Conservation (phyloP, 1,284 basidiomycete genomes). For the Dichomitus squalens region DNA sequence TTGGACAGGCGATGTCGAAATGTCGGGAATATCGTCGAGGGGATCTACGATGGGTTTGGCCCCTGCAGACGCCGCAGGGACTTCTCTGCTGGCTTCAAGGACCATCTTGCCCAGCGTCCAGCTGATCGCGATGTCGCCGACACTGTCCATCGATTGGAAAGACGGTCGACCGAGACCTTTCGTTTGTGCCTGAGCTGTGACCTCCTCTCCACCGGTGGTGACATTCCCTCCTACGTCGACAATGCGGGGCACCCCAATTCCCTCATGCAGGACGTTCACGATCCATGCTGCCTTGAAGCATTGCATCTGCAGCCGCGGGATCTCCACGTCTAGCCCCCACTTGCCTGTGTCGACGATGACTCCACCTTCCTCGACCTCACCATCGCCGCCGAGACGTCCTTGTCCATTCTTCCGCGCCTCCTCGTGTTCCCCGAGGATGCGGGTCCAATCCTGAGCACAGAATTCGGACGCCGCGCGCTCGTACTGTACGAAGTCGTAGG, state of each 20-base stretch:
- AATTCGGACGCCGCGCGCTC: constrained; percentile 90
- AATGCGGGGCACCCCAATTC: constrained; percentile 92
- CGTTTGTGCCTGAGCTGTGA: constrained; percentile 71
- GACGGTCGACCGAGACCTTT: constrained; percentile 81
- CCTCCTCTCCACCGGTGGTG: constrained; percentile 64
- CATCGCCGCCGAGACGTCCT: constrained; percentile 58
- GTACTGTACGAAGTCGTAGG: constrained; percentile 96
- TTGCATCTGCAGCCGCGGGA: constrained; percentile 90
- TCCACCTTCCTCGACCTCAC: constrained; percentile 56
- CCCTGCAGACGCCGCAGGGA: constrained; percentile 51
- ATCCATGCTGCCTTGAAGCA: constrained; percentile 99
- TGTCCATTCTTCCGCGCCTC: constrained; percentile 47
- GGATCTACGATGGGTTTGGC: constrained; percentile 67
- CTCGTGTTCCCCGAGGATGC: constrained; percentile 74
- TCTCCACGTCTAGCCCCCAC: constrained; percentile 76
- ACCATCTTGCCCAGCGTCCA: constrained; percentile 99
- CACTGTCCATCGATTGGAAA: constrained; percentile 92
- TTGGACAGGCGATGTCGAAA: constrained; percentile 52
- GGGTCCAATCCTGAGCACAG: constrained; percentile 81
- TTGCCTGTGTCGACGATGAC: constrained; percentile 64
- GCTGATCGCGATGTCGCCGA: constrained; percentile 91
- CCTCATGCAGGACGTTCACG: constrained; percentile 94
- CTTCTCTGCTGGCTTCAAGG: constrained; percentile 89
- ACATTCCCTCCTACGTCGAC: constrained; percentile 80
- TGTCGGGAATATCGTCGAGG: constrained; percentile 59